phyloP scores from a whole-genome alignment of 805 yeast genomes.

The Ogataea minuta region DNA sequence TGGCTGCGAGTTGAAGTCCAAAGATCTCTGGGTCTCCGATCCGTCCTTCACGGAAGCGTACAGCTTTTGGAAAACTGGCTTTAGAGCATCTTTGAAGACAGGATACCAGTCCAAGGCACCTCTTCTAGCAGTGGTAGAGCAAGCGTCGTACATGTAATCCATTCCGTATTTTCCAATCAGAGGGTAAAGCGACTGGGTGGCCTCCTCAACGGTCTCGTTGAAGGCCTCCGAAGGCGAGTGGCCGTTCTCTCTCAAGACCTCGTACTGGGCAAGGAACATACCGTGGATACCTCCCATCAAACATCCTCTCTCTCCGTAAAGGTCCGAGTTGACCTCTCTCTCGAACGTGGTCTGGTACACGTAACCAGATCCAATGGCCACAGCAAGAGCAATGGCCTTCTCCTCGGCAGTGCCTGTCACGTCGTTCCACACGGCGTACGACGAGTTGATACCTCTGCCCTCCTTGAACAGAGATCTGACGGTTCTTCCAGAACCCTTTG shows the following conservation, averaged over 20 bases:
- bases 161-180: constrained; percentile 98
- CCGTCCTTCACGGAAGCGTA: constrained; percentile 96
- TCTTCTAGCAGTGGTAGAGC: constrained; percentile 99
- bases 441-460: constrained; percentile 99
- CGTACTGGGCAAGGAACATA: constrained; percentile 99
- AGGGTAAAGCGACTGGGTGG: constrained; percentile 99
- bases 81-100: constrained; percentile 95
- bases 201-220: constrained; percentile 99
- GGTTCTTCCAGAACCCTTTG: constrained; percentile 99
- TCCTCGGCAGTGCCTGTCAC: constrained; percentile 99
- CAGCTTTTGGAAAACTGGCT: constrained; percentile 96
- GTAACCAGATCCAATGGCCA: constrained; percentile 99
- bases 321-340: constrained; percentile 98
- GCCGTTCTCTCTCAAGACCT: constrained; percentile 98
- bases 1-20: constrained; percentile 96
- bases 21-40: constrained; percentile 95
- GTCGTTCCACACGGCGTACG: constrained; percentile 99
- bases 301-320: constrained; percentile 99
- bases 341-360: constrained; percentile 99
- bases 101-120: constrained; percentile 99
- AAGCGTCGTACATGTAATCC: constrained; percentile 99
- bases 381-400: constrained; percentile 97
- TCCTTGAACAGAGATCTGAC: constrained; percentile 99
- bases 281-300: constrained; percentile 99
- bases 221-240: constrained; percentile 99